phyloP scores from a whole-genome alignment of 768 basidiomycete genomes.

The Mycena leptocephala region DNA sequence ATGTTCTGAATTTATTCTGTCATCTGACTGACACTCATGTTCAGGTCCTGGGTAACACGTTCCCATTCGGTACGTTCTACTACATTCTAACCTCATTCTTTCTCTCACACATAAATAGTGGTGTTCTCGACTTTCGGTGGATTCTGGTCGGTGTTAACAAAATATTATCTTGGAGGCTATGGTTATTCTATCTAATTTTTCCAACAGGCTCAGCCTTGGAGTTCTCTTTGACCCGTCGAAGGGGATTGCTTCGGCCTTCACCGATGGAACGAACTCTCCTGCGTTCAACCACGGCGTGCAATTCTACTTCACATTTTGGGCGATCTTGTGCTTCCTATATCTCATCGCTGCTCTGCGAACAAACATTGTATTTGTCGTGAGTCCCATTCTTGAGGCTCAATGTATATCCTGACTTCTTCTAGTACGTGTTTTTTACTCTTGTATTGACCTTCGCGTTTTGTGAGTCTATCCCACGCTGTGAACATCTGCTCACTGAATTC shows the following conservation, averaged over 20 bases:
- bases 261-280: conserved; percentile 9
- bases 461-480: neutral
- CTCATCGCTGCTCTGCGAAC: conserved; percentile 31
- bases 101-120: conserved; percentile 12
- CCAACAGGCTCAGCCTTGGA: conserved; percentile 30
- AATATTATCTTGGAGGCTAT: neutral
- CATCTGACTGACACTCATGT: conserved; percentile 15
- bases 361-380: conserved; percentile 30
- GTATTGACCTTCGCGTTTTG: conserved; percentile 26
- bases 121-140: conserved; percentile 37
- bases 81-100: neutral
- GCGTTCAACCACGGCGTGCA: conserved; percentile 31
- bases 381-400: neutral
- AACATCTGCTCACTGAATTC: neutral
- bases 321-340: conserved; percentile 28
- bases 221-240: conserved; percentile 33
- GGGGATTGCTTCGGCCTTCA: conserved; percentile 25
- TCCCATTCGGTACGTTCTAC: conserved; percentile 27
- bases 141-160: conserved; percentile 27
- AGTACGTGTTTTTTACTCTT: conserved; percentile 30
- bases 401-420: neutral
- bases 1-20: neutral
- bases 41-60: conserved; percentile 40
- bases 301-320: conserved; percentile 35
- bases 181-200: neutral